Conservation (phyloP, 2,329 filamentous ascomycete species). For the Apiospora pterosperma region DNA sequence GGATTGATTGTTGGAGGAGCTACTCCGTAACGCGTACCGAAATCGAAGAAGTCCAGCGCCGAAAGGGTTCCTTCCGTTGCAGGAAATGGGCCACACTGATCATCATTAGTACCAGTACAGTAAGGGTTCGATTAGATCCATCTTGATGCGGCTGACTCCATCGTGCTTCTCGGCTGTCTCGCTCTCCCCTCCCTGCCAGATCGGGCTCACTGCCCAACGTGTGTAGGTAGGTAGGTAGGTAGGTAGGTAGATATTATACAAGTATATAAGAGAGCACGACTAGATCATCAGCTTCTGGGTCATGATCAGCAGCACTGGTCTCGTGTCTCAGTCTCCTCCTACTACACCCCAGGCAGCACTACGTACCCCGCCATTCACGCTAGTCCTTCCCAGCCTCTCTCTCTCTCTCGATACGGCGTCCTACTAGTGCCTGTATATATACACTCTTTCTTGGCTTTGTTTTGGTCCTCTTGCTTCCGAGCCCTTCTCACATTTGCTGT, state of each 20-base stretch:
- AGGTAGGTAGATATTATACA: not conserved
- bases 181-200: not conserved
- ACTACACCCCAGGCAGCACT: not conserved
- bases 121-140: slow-evolving; percentile 1
- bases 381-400: not conserved
- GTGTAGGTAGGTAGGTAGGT: not conserved
- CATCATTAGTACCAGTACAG: too few relatives aligned
- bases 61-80: not conserved
- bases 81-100: not conserved
- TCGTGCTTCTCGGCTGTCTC: not conserved
- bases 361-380: not conserved
- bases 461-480: not conserved
- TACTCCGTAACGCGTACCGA: too few relatives aligned
- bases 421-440: not conserved
- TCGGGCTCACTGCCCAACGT: not conserved
- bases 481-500: not conserved
- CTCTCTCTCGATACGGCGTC: not conserved
- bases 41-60: not conserved
- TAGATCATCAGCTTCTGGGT: not conserved
- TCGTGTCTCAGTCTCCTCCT: not conserved
- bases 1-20: not conserved
- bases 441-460: not conserved
- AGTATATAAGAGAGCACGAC: not conserved
- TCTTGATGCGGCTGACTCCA: not conserved
- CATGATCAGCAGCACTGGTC: not conserved